Conservation (phyloP, 2,329 filamentous ascomycete genomes). For the Didymellaceae sp. region DNA sequence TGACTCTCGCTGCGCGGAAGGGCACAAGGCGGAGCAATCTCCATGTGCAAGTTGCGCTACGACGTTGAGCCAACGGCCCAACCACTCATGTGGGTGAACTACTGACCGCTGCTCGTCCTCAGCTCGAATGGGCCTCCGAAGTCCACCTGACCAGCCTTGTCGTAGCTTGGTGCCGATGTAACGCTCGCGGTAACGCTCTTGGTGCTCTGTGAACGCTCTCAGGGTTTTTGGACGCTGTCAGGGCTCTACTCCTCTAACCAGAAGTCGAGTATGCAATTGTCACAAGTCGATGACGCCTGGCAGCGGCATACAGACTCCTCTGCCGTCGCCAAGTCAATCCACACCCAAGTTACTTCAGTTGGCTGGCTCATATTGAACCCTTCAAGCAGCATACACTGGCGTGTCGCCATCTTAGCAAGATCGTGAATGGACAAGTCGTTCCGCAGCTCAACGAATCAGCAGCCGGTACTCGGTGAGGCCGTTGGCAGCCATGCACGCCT, state of each 20-base stretch:
- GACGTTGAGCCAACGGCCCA: conserved; percentile 8
- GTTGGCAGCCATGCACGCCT: background rate
- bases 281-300: conserved; percentile 10
- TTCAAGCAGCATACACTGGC: background rate
- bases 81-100: conserved; percentile 11
- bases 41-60: conserved; percentile 4
- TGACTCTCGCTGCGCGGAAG: background rate
- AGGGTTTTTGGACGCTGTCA: background rate
- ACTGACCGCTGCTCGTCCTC: conserved; percentile 8
- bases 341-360: background rate
- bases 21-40: conserved; percentile 4
- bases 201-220: background rate
- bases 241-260: too few species aligned
- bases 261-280: conserved; percentile 7
- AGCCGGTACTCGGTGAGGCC: conserved; percentile 2
- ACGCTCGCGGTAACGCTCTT: background rate
- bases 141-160: background rate
- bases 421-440: background rate
- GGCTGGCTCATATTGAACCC: background rate
- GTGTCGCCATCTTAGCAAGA: background rate
- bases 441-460: background rate
- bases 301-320: background rate
- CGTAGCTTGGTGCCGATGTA: background rate
- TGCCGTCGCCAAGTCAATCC: background rate
- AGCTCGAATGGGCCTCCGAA: conserved; percentile 2